These are phyloP conservation scores for Secale cereale DNA, from an alignment of 176 grass and related monocot species.

Conservation along the genomic window DNA sequence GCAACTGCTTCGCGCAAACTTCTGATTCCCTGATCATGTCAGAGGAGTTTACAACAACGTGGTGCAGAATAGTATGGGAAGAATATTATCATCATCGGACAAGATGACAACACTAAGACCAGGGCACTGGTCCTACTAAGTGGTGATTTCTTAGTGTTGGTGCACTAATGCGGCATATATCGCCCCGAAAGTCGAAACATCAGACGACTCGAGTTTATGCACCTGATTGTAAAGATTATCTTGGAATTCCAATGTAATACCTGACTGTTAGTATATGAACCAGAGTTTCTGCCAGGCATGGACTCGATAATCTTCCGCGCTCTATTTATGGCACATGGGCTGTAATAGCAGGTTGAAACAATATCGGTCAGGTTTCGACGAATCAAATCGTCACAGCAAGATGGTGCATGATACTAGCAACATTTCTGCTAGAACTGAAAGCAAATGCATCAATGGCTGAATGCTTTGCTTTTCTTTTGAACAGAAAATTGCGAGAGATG, in stretches of 20 bases:
- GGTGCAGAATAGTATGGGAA: not conserved
- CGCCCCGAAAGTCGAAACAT: not conserved
- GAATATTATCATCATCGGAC: not conserved
- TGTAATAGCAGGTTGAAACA: conserved; percentile 13
- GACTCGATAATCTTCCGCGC: conserved; percentile 35
- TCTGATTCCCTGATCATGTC: conserved; percentile 45
- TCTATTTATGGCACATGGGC: conserved; percentile 59
- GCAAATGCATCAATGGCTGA: not conserved
- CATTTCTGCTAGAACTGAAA: not conserved
- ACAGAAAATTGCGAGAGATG: not conserved
- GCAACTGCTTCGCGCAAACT: conserved; percentile 60
- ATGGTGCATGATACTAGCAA: not conserved
- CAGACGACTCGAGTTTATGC: too few species aligned
- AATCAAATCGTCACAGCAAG: too few species aligned
- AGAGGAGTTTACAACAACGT: not conserved
- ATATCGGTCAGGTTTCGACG: not conserved
- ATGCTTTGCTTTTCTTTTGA: not conserved
- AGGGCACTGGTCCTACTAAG: not conserved
- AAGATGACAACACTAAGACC: not conserved
- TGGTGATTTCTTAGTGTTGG: too few species aligned
- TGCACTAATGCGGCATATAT: too few species aligned
- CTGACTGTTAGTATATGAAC: conserved; percentile 62
- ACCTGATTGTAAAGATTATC: too few species aligned
- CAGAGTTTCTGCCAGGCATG: conserved; percentile 41
- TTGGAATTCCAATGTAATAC: conserved; percentile 15